Percentiles rank a stretch among this genome's conserved stretches.
Evolutionary conservation across 1,284 basidiomycete genomes (phyloP).

Genomic region (Ganoderma multipileum): DNA sequence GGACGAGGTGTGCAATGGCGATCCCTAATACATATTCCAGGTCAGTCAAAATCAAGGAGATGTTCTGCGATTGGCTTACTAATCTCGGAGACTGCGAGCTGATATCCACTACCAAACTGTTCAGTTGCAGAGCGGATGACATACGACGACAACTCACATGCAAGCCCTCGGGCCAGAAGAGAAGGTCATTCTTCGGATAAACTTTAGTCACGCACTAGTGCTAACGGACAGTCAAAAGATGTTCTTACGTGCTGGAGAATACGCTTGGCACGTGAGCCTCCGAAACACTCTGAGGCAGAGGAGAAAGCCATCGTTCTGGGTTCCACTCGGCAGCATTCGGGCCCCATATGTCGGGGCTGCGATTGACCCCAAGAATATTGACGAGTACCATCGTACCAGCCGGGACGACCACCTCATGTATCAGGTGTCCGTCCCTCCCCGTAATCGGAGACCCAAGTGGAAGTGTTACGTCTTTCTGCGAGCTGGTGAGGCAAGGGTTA

Average conservation of each 20-base stretch:
- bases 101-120: slow-evolving; percentile 11
- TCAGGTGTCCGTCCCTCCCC: slow-evolving; percentile 2
- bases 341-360: slow-evolving; percentile 47
- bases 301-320: slow-evolving; percentile 46
- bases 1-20: slow-evolving; percentile 18
- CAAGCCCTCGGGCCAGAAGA: slow-evolving; percentile 36
- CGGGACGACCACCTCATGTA: slow-evolving; percentile 18
- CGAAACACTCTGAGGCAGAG: slow-evolving; percentile 34
- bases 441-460: slow-evolving; percentile 13
- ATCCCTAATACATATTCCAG: slow-evolving; percentile 10
- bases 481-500: slow-evolving; percentile 43
- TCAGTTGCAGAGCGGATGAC: neutral
- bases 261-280: slow-evolving; percentile 35
- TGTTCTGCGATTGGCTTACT: neutral
- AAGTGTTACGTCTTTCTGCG: slow-evolving; percentile 13
- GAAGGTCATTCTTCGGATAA: slow-evolving; percentile 34
- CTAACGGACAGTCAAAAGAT: neutral
- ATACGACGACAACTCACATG: slow-evolving; percentile 31
- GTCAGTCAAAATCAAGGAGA: neutral
- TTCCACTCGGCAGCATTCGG: slow-evolving; percentile 48
- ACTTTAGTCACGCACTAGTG: neutral
- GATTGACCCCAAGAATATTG: slow-evolving; percentile 27
- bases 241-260: slow-evolving; percentile 34
- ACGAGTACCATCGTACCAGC: slow-evolving; percentile 23
- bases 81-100: slow-evolving; percentile 14